Conservation (phyloP, 371 early-diverging fungal species). For the Globomyces sp. region DNA sequence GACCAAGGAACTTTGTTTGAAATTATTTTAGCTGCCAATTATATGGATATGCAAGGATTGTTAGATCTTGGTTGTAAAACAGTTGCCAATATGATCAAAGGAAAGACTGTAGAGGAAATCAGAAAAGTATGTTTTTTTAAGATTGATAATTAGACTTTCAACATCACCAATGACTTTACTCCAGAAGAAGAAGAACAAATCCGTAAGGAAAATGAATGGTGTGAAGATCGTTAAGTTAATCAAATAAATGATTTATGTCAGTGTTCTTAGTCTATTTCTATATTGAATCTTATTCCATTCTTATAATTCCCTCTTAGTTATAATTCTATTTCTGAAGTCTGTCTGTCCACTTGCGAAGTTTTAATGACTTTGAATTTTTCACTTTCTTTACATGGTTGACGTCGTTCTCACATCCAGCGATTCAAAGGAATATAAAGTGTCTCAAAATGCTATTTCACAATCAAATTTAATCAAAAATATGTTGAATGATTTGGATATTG, state of each 20-base stretch:
- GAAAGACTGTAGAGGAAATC: conserved; percentile 91
- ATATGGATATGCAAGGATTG: conserved; percentile 93
- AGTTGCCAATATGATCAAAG: conserved; percentile 98
- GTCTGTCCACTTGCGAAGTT: no score
- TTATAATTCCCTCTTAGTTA: not conserved
- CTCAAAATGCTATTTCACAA: conserved; percentile 74
- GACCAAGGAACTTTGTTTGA: conserved; percentile 91
- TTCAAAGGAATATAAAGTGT: conserved; percentile 64
- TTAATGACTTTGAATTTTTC: no score
- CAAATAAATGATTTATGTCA: not conserved
- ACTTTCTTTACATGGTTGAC: no score
- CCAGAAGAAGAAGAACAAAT: conserved; percentile 86
- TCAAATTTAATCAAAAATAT: conserved; percentile 89
- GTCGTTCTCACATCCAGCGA: conserved; percentile 35
- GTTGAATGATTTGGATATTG: conserved; percentile 82
- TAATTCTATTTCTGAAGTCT: no score
- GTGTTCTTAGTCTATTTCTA: no score
- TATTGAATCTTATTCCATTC: not conserved
- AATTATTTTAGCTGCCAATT: conserved; percentile 89
- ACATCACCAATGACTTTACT: conserved; percentile 93
- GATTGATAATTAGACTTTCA: conserved; percentile 57
- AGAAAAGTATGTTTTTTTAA: conserved; percentile 53
- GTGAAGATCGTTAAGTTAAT: conserved; percentile 66
- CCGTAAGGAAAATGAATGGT: conserved; percentile 85
- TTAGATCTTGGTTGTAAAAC: conserved; percentile 93